A percentile compares a stretch with the other conserved stretches of the same genome.
These are phyloP conservation scores for Boletellus ananiceps DNA, from an alignment of 768 basidiomycete species.

Conservation along the genomic window DNA sequence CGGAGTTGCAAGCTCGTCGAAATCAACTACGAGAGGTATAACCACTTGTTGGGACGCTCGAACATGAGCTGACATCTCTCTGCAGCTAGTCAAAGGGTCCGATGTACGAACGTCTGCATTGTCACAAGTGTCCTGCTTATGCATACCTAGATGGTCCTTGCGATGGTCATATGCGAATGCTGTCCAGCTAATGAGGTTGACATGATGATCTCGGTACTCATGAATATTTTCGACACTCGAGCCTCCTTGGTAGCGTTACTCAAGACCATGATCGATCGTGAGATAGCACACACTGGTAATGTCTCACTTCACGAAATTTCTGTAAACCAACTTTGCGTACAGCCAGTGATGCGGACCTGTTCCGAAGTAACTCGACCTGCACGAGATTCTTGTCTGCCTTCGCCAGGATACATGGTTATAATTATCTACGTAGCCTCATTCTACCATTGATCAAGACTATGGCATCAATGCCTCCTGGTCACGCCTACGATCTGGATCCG, in stretches of 20 bases:
- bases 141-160: constrained; percentile 58
- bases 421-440: constrained; percentile 79
- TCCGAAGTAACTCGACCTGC: constrained; percentile 84
- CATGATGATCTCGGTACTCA: constrained; percentile 76
- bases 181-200: constrained; percentile 79
- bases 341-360: constrained; percentile 80
- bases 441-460: constrained; percentile 75
- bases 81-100: constrained; percentile 66
- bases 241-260: constrained; percentile 67
- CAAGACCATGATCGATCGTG: constrained; percentile 81
- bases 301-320: not conserved
- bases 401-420: constrained; percentile 86
- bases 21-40: constrained; percentile 58
- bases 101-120: constrained; percentile 46
- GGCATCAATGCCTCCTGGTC: constrained; percentile 64
- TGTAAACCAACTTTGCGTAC: constrained; percentile 7
- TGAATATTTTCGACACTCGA: constrained; percentile 82
- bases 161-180: constrained; percentile 82
- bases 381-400: constrained; percentile 85
- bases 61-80: constrained; percentile 4
- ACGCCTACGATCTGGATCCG: constrained; percentile 78
- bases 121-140: constrained; percentile 7
- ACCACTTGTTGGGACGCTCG: constrained; percentile 4
- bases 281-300: constrained; percentile 73
- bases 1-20: constrained; percentile 43